Percentiles rank a stretch among this genome's conserved stretches.
Evolutionary conservation across 2,329 filamentous ascomycete species (phyloP).

Genomic region (Gliomastix tumulicola): DNA sequence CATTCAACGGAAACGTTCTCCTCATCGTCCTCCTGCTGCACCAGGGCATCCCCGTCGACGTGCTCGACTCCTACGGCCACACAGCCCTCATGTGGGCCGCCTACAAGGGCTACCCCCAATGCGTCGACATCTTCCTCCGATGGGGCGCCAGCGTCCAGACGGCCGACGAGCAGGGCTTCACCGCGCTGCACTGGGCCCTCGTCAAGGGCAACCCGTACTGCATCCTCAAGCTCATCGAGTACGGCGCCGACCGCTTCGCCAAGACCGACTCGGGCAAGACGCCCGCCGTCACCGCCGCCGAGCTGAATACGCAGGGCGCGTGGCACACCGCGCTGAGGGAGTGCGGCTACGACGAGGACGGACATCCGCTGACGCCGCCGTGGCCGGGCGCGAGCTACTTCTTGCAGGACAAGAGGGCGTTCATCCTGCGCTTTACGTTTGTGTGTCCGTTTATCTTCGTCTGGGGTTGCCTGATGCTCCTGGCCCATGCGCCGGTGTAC

Average conservation of each 20-base stretch:
- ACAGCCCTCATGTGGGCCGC: slow-evolving; percentile 98
- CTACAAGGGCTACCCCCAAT: slow-evolving; percentile 91
- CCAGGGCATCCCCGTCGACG: slow-evolving; percentile 91
- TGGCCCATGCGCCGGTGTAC: slow-evolving; percentile 69
- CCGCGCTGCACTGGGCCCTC: slow-evolving; percentile 90
- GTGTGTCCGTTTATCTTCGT: slow-evolving; percentile 78
- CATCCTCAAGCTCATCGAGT: slow-evolving; percentile 91
- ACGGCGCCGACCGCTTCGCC: slow-evolving; percentile 87
- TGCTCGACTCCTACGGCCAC: slow-evolving; percentile 82
- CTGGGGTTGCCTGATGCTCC: slow-evolving; percentile 61
- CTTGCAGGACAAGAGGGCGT: slow-evolving; percentile 67
- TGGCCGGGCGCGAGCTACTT: slow-evolving; percentile 69
- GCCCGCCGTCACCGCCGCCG: slow-evolving; percentile 74
- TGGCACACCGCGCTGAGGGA: slow-evolving; percentile 81
- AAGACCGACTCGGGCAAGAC: slow-evolving; percentile 88
- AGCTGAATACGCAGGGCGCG: slow-evolving; percentile 78
- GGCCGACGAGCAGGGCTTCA: slow-evolving; percentile 86
- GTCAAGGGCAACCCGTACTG: slow-evolving; percentile 88
- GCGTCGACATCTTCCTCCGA: slow-evolving; percentile 84
- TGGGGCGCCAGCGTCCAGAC: slow-evolving; percentile 95
- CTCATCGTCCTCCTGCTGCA: slow-evolving; percentile 85
- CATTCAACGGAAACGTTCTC: slow-evolving; percentile 92
- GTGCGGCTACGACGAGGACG: slow-evolving; percentile 76
- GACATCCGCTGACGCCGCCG: slow-evolving; percentile 59
- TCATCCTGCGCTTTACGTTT: slow-evolving; percentile 83